A percentile compares a stretch with the other conserved stretches of the same genome.
These are phyloP conservation scores for Geotrichum aggregatum DNA, from an alignment of 1,139 yeast genomes.

Conservation along the genomic window DNA sequence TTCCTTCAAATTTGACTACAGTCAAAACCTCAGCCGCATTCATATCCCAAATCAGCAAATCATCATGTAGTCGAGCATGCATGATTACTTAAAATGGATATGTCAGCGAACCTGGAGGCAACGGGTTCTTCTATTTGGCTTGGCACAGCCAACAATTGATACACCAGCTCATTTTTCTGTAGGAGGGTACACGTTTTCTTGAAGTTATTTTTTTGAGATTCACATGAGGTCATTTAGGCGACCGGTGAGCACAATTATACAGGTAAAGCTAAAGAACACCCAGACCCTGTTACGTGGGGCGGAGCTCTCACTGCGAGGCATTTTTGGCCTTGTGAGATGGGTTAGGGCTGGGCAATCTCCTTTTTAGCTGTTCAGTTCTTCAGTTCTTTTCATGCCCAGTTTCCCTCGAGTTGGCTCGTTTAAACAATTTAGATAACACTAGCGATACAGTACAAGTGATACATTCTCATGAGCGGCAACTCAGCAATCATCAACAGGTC, in stretches of 20 bases:
- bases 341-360: not conserved
- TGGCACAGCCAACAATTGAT: no score
- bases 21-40: not conserved
- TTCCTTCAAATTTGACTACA: no score
- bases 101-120: not conserved
- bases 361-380: not conserved
- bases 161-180: no score
- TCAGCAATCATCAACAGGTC: conserved; percentile 71
- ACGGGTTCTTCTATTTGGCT: no score
- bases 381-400: not conserved
- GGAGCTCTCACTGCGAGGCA: no score
- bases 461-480: conserved; percentile 22
- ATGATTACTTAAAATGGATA: not conserved
- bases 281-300: no score
- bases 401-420: not conserved
- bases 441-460: not conserved
- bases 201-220: no score
- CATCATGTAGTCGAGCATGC: no score
- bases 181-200: no score
- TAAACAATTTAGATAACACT: not conserved
- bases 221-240: no score
- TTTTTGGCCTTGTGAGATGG: not conserved
- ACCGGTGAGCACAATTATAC: no score
- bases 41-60: not conserved
- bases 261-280: no score